Base-by-base conservation (phyloP, 2,329 filamentous ascomycete species). In the Colletotrichum neosansevieriae region DNA sequence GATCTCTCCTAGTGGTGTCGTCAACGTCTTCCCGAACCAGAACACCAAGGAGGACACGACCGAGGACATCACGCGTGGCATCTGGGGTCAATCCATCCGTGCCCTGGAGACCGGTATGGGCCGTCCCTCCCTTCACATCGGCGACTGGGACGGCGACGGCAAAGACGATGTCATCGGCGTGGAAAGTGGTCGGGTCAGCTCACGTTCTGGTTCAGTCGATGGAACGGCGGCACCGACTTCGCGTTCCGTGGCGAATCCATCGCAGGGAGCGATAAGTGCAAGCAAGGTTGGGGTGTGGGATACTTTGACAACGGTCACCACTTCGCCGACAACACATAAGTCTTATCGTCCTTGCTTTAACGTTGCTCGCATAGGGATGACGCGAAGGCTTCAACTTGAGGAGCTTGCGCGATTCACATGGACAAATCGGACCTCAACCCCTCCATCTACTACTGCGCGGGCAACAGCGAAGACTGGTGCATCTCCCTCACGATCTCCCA, bases 141-240 rank as follows among this genome's bases (percentile, higher is more conserved):
- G 71, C 2, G 79, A 81, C 67, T 81, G 76, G 75, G 74, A 81
- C 53, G 76, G 75, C 6, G 79, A 81, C 63, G 79, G 79, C 0
- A 62, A 69, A 0, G 76, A 74, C 53, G 79, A 81, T 49, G 75
- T 80, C 34, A 71, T 80, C 29, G 21, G 42, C 54, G 54, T 58
- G 19, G 40, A 58, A 38, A 42, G 7, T 21, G n/a, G 32, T 15
- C 49, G 1, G 29, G 29, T 13, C 21, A 21, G 13, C 49, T 51
- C 24, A 51, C 21, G n/a, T 21, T 51, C 49, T 51, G 24, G 34
- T 36, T 9, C 34, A 36, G 34, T 36, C 34, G 34, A 2, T 36
- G 34, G 34, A 5, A 36, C 34, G 34, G 34, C 34, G 34, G 34
- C 34, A 36, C 34, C 11, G 34, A 36, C 49, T 29, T 51, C 24